Base-by-base conservation (phyloP, 2,329 filamentous ascomycete genomes). In the Sporothrix globosa region DNA sequence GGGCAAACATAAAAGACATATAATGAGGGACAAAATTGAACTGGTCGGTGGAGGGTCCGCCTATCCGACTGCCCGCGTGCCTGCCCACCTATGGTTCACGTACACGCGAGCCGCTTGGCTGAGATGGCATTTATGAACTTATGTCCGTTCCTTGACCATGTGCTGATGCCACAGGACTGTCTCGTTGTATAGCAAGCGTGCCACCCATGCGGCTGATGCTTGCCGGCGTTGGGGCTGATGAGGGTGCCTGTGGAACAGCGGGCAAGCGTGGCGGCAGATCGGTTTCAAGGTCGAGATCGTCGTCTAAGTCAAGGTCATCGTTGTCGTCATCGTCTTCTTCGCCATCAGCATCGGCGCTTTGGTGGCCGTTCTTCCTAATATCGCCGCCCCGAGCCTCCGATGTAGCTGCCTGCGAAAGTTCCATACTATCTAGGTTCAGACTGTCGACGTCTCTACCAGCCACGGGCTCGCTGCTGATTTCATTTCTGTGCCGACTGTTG, bases 161-260 rank as follows among this genome's bases (percentile, higher is more conserved):
- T 53, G 67, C 81, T 17, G 54, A 24, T 27, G 52, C 13, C 46
- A 13, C n/a, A 19, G 21, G 11, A 1, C 4, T 50, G 6, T 65
- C 21, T 46, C 39, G 10, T 21, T 46, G 78, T 74, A 82, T 81
- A 81, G 83, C 83, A 21, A 81, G 77, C 30, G 82, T 79, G 30
- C 81, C 79, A n/a, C 81, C 82, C 70, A 84, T 75, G 66, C 74
- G 53, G 72, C 70, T 76, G 74, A 61, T 71, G 68, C 71, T 69
- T 19, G 65, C 72, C 53, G 72, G 69, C 14, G 66, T 54, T n/a
- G 72, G 70, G 34, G 74, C 73, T 39, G 72, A 73, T 19, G 73
- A 74, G 30, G 73, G 74, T 46, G 74, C 72, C n/a, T 72, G 71
- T 21, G 72, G 72, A 11, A 72, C 72, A 7, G 69, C 69, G 1